A percentile compares a stretch with the other conserved stretches of the same genome.
Evolutionary conservation across 441 rosid species (phyloP).

Genomic region (Adansonia gregorii): DNA sequence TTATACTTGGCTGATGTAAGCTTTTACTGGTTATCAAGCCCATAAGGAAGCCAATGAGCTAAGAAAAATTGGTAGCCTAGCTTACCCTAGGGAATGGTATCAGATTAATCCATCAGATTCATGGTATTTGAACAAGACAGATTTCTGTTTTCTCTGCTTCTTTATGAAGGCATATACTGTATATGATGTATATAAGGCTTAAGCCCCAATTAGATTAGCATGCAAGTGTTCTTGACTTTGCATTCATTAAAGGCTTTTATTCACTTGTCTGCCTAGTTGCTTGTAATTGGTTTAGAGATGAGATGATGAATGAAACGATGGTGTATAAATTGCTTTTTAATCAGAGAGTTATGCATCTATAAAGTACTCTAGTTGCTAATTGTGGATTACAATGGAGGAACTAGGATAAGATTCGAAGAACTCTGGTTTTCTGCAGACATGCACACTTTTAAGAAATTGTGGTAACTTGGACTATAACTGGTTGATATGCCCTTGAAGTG

Average conservation of each 20-base stretch:
- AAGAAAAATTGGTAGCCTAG: neutral
- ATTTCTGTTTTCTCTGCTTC: neutral
- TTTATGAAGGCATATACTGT: neutral
- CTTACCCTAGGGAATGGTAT: constrained; percentile 17
- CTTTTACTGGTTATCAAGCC: constrained; percentile 7
- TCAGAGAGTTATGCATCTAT: neutral
- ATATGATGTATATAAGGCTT: neutral
- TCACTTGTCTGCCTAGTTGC: constrained; percentile 7
- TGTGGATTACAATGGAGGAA: neutral
- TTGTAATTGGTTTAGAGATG: neutral
- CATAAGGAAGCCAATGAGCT: constrained; percentile 3
- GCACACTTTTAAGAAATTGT: neutral
- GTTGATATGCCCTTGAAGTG: constrained; percentile 11
- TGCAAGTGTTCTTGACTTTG: neutral
- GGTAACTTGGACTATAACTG: neutral
- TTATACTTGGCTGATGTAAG: constrained; percentile 1
- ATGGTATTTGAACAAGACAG: constrained; percentile 9
- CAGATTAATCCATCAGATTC: constrained; percentile 9
- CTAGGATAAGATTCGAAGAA: neutral
- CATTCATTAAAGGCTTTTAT: neutral
- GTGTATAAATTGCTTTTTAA: neutral
- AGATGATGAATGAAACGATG: neutral
- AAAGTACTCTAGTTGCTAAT: neutral
- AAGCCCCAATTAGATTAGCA: neutral
- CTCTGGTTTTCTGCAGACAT: neutral